phyloP scores from a whole-genome alignment of 2,329 filamentous ascomycete species.

The Penicillium sp. region DNA sequence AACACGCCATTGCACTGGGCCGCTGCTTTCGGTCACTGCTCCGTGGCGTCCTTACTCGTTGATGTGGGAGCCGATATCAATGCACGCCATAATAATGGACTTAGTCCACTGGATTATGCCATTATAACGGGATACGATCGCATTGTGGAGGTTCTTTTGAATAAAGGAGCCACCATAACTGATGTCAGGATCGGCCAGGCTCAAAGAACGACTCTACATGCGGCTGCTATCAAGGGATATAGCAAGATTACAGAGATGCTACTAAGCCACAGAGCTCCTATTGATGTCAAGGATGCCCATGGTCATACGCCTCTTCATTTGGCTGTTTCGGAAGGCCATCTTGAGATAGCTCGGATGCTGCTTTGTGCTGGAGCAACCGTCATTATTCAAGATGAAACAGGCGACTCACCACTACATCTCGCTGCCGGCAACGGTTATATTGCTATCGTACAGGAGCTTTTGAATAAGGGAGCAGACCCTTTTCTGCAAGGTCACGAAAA shows the following conservation, averaged over 20 bases:
- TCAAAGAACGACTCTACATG: conserved; percentile 2
- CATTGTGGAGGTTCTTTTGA: conserved; percentile 2
- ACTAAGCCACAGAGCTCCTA: neutral
- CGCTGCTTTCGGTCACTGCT: neutral
- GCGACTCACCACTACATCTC: neutral
- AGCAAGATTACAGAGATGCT: conserved; percentile 1
- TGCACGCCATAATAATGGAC: neutral
- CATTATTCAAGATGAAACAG: neutral
- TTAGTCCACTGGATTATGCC: conserved; percentile 2
- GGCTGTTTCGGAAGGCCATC: conserved; percentile 2
- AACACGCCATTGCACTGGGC: conserved; percentile 1
- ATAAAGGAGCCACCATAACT: conserved; percentile 2
- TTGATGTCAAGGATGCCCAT: conserved; percentile 1
- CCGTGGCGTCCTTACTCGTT: conserved; percentile 1
- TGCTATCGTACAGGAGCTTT: conserved; percentile 8
- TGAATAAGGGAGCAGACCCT: conserved; percentile 14
- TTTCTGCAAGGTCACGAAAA: conserved; percentile 4
- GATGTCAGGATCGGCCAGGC: conserved; percentile 1
- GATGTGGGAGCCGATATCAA: neutral
- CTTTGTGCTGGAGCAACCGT: neutral
- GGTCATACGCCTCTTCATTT: conserved; percentile 4
- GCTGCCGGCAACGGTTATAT: conserved; percentile 2
- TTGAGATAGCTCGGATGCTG: conserved; percentile 2
- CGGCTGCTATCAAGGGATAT: neutral
- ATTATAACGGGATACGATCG: neutral